Percentiles rank a stretch among this genome's conserved stretches.
Evolutionary conservation across 768 basidiomycete species (phyloP).

Genomic region (Russula vinacea): DNA sequence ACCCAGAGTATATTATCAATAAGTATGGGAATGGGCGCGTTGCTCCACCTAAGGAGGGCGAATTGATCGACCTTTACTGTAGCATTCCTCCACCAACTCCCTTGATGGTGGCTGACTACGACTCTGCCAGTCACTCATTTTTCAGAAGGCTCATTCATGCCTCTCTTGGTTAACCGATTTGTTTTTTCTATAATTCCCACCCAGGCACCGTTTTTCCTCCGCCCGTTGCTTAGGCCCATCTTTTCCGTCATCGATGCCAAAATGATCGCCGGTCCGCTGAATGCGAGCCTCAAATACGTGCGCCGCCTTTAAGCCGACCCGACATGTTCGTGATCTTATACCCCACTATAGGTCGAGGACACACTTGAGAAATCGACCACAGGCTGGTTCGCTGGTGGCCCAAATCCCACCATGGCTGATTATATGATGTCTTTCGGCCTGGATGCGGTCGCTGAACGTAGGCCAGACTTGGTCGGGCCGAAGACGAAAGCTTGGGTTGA

Average conservation of each 20-base stretch:
- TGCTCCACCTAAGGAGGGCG: constrained; percentile 35
- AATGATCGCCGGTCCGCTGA: constrained; percentile 35
- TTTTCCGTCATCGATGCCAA: constrained; percentile 34
- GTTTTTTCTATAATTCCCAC: constrained; percentile 37
- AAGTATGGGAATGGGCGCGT: constrained; percentile 39
- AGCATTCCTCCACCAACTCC: neutral
- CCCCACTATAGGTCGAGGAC: constrained; percentile 15
- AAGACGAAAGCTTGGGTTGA: constrained; percentile 41
- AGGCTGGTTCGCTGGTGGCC: constrained; percentile 42
- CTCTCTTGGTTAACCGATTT: constrained; percentile 39
- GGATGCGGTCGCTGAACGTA: constrained; percentile 33
- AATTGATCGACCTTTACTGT: constrained; percentile 41
- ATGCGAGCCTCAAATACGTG: constrained; percentile 36
- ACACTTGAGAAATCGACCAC: constrained; percentile 23
- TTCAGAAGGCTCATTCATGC: constrained; percentile 45
- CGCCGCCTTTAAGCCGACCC: neutral
- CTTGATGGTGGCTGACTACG: constrained; percentile 4
- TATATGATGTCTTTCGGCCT: constrained; percentile 45
- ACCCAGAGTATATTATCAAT: constrained; percentile 42
- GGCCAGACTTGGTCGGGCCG: constrained; percentile 34
- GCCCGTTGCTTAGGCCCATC: constrained; percentile 37
- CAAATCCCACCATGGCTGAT: constrained; percentile 45
- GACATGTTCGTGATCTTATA: constrained; percentile 1
- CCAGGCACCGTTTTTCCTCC: constrained; percentile 39
- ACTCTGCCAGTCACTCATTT: constrained; percentile 40